Evolutionary conservation across 148 eudicot genomes (phyloP).

Genomic region (Chenopodium suecicum): DNA sequence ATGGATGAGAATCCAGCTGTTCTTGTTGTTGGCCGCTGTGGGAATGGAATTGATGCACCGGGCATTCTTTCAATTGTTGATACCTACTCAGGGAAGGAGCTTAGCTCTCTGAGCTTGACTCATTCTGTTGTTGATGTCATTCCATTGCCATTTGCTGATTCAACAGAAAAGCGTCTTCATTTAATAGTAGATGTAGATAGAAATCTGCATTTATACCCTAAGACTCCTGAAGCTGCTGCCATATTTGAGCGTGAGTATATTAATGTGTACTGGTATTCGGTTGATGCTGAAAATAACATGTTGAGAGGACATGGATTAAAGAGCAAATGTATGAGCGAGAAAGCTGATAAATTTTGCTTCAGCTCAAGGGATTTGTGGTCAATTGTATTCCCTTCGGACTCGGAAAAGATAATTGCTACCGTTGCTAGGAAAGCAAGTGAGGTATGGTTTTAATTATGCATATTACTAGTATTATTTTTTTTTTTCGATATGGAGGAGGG

Average conservation of each 20-base stretch:
- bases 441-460: slow-evolving; percentile 37
- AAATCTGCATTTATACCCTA: slow-evolving; percentile 77
- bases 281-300: slow-evolving; percentile 65
- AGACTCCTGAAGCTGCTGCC: slow-evolving; percentile 67
- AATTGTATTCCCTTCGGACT: slow-evolving; percentile 70
- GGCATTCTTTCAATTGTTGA: slow-evolving; percentile 83
- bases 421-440: slow-evolving; percentile 67
- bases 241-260: slow-evolving; percentile 63
- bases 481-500: too few relatives aligned
- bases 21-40: slow-evolving; percentile 88
- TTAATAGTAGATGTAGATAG: slow-evolving; percentile 59
- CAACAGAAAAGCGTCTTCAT: slow-evolving; percentile 84
- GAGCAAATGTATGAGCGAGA: slow-evolving; percentile 46
- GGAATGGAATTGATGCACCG: slow-evolving; percentile 49
- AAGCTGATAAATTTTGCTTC: slow-evolving; percentile 66
- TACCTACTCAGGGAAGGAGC: slow-evolving; percentile 71
- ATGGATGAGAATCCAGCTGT: slow-evolving; percentile 91
- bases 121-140: slow-evolving; percentile 82
- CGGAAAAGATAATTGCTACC: slow-evolving; percentile 84
- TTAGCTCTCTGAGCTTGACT: slow-evolving; percentile 36
- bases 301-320: slow-evolving; percentile 75
- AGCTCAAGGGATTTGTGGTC: slow-evolving; percentile 76
- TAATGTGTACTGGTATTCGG: slow-evolving; percentile 91
- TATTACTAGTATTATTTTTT: too few relatives aligned
- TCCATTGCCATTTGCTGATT: slow-evolving; percentile 82